Evolutionary conservation across 768 basidiomycete species (phyloP).

Genomic region (Mycena vitilis): DNA sequence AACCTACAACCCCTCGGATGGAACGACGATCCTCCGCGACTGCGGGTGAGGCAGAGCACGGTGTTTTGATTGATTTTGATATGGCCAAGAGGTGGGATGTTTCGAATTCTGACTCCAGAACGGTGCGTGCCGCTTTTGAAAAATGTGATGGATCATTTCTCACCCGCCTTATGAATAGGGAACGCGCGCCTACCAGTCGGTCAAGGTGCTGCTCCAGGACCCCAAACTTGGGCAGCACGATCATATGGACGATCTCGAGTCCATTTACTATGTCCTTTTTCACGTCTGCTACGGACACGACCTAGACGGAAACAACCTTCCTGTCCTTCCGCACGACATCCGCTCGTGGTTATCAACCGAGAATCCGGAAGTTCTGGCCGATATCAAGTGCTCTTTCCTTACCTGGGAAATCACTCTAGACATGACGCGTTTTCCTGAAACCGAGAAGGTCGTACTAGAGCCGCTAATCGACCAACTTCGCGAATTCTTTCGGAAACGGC

Average conservation of each 20-base stretch:
- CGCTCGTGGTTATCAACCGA: too few relatives aligned
- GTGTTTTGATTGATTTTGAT: conserved; percentile 20
- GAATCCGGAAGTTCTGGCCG: too few relatives aligned
- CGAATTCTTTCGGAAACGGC: too few relatives aligned
- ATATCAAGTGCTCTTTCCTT: too few relatives aligned
- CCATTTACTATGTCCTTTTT: conserved; percentile 18
- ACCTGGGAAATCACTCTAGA: too few relatives aligned
- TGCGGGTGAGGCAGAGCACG: background rate
- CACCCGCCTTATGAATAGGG: background rate
- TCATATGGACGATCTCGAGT: conserved; percentile 25
- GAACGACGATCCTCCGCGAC: background rate
- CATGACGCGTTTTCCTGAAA: background rate
- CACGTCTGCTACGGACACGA: conserved; percentile 11
- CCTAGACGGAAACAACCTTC: background rate
- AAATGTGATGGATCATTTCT: too few relatives aligned
- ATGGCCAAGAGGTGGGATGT: too few relatives aligned
- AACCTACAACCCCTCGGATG: background rate
- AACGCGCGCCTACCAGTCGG: conserved; percentile 13
- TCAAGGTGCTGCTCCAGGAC: background rate
- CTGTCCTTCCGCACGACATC: too few relatives aligned
- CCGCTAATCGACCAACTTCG: background rate
- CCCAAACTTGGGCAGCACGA: conserved; percentile 17
- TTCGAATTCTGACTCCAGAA: background rate
- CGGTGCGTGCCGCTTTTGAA: background rate
- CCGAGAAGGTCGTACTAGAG: background rate